A percentile compares a stretch with the other conserved stretches of the same genome.
These are phyloP conservation scores for Phytophthora quininea DNA, from an alignment of 352 stramenopile species.

Conservation along the genomic window DNA sequence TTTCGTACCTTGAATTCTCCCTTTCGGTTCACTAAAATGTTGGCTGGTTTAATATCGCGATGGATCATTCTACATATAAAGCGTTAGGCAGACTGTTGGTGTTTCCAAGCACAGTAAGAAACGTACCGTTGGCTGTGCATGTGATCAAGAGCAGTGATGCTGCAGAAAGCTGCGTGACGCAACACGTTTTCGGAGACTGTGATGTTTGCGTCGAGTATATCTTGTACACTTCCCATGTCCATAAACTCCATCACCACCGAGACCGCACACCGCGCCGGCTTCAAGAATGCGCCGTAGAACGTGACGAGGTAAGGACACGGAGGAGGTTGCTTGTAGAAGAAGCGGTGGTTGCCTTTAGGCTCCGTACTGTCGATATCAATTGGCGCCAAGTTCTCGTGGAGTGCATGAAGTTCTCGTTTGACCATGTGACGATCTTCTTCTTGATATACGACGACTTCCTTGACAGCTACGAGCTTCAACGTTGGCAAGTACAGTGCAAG, in stretches of 20 bases:
- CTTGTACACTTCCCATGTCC: conserved; percentile 89
- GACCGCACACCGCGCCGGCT: conserved; percentile 70
- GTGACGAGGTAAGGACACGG: conserved; percentile 84
- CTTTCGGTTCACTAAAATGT: conserved; percentile 86
- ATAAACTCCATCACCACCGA: conserved; percentile 94
- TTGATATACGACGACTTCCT: conserved; percentile 86
- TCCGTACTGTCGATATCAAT: conserved; percentile 37
- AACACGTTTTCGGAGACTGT: conserved; percentile 66
- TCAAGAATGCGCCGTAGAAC: conserved; percentile 90
- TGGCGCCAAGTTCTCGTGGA: conserved; percentile 83
- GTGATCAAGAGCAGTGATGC: conserved; percentile 80
- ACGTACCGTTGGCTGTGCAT: conserved; percentile 79
- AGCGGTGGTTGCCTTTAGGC: conserved; percentile 11
- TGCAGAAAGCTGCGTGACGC: conserved; percentile 82
- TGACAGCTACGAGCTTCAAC: conserved; percentile 87
- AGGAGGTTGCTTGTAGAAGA: conserved; percentile 9
- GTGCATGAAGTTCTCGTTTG: conserved; percentile 84
- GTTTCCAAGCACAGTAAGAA: background rate
- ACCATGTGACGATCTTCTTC: conserved; percentile 83
- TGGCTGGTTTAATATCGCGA: conserved; percentile 90
- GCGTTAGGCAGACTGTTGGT: no score
- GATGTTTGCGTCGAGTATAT: conserved; percentile 57
- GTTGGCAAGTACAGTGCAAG: conserved; percentile 83
- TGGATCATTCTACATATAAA: conserved; percentile 67
- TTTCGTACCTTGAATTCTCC: conserved; percentile 82